Base-by-base conservation (phyloP, 208 protist species). In the Trypanosoma cruzi region DNA sequence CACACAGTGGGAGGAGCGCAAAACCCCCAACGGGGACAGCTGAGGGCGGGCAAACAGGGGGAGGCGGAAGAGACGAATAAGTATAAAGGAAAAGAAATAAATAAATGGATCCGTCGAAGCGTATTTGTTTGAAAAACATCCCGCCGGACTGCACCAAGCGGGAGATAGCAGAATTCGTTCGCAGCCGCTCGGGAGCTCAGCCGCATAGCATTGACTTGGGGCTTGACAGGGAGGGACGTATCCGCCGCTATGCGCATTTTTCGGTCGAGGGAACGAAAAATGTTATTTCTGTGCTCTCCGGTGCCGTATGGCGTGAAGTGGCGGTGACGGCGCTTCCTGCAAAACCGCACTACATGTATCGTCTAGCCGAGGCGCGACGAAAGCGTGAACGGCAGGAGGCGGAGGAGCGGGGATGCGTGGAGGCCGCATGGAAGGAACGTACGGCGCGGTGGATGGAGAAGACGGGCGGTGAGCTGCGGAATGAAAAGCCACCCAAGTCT, bases 131-230 rank as follows among this genome's bases (percentile, higher is more conserved):
- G 7, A 94, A 94, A 53, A 92, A 94, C 63, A 79, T 96, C 24
- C 90, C 90, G 3, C 77, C 82, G 22, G 76, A 82, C 10, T 87
- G 79, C 64, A 94, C 90, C 11, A 96, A 96, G 73, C 82, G 85
- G 24, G 88, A 96, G 32, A 85, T 96, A 48, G 88, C 88, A 8
- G 86, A 94, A 49, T 81, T 96, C 56, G 68, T 96, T 18, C 81
- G 85, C 62, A 92, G 77, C 56, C 84, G 90, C 58, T 94, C 88
- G 3, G 86, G 90, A 8, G 82, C 83, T 4, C 84, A 89, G 28
- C 80, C 87, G 20, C 88, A 94, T 70, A 93, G 87, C 64, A 96
- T 96, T 58, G 90, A 96, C 63, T 76, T 96, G 7, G 90, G 88
- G 42, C 71, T 93, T 40, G 80, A 84, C 67, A 61, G 57, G 6